Evolutionary conservation across 768 basidiomycete genomes (phyloP).

Genomic region (Mycena sanguinolenta): DNA sequence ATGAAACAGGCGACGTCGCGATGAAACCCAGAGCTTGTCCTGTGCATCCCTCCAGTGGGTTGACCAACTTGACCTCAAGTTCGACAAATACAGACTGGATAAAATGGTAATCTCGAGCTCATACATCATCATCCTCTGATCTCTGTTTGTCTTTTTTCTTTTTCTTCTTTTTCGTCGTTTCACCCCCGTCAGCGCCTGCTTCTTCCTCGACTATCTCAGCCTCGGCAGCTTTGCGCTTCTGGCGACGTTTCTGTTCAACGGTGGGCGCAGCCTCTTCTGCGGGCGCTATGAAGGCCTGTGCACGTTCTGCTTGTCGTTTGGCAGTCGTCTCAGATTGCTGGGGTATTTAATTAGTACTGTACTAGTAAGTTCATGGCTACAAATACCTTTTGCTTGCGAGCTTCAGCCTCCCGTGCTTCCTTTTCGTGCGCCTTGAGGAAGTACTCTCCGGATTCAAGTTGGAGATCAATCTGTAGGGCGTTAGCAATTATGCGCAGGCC

Average conservation of each 20-base stretch:
- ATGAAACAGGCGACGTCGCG: too few relatives aligned
- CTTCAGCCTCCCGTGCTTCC: slow-evolving; percentile 77
- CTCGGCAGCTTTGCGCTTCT: slow-evolving; percentile 57
- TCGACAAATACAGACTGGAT: too few relatives aligned
- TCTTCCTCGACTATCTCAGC: slow-evolving; percentile 59
- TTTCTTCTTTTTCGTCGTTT: slow-evolving; percentile 36
- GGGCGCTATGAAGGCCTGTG: slow-evolving; percentile 91
- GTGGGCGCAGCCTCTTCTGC: slow-evolving; percentile 80
- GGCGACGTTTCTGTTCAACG: slow-evolving; percentile 83
- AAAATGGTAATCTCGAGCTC: too few relatives aligned
- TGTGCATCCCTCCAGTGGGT: too few relatives aligned
- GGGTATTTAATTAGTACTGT: slow-evolving; percentile 13
- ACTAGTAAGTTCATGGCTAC: background rate
- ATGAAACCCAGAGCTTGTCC: too few relatives aligned
- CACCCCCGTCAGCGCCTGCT: slow-evolving; percentile 41
- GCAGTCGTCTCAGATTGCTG: slow-evolving; percentile 86
- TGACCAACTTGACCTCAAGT: background rate
- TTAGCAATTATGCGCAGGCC: background rate
- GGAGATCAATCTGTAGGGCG: slow-evolving; percentile 79
- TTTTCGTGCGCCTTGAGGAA: slow-evolving; percentile 95
- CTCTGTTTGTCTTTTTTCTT: slow-evolving; percentile 41
- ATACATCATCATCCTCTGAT: slow-evolving; percentile 44
- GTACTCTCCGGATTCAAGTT: slow-evolving; percentile 97
- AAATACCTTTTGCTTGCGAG: slow-evolving; percentile 81
- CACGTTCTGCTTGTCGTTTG: slow-evolving; percentile 82